Percentiles rank a stretch among this genome's conserved stretches.
These are phyloP conservation scores for Phytophthora sojae DNA, from an alignment of 352 stramenopile genomes.

Conservation along the genomic window DNA sequence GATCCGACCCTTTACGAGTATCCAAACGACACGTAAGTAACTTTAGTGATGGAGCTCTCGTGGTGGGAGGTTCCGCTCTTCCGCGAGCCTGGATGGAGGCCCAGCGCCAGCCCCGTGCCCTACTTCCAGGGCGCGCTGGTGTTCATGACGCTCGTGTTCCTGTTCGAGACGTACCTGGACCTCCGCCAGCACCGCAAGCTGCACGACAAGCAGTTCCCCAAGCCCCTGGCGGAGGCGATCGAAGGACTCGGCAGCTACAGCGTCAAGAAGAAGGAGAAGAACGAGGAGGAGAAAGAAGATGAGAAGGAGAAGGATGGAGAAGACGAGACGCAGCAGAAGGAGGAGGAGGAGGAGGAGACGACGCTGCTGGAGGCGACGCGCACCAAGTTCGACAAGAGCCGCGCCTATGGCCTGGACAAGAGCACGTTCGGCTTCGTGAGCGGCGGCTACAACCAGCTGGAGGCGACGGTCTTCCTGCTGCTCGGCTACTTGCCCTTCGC, in stretches of 20 bases:
- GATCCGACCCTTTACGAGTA: conserved; percentile 12
- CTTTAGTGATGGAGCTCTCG: conserved; percentile 16
- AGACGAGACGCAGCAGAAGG: conserved; percentile 3
- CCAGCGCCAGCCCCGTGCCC: conserved; percentile 45
- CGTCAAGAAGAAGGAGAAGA: conserved; percentile 26
- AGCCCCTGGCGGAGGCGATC: conserved; percentile 62
- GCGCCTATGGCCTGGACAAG: conserved; percentile 97
- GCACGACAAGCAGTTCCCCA: conserved; percentile 76
- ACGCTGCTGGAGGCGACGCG: conserved; percentile 88
- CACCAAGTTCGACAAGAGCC: conserved; percentile 93
- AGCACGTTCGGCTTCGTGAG: conserved; percentile 95
- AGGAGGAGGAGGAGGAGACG: conserved; percentile 13
- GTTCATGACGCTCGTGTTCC: conserved; percentile 92
- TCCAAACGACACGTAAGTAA: conserved; percentile 3
- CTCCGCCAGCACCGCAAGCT: conserved; percentile 92
- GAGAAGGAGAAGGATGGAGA: conserved; percentile 30
- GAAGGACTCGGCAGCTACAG: conserved; percentile 53
- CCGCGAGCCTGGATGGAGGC: conserved; percentile 63
- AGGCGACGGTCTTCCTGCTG: conserved; percentile 90
- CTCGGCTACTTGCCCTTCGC: conserved; percentile 94
- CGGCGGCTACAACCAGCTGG: conserved; percentile 84
- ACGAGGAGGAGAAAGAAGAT: conserved; percentile 13
- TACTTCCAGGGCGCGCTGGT: conserved; percentile 83
- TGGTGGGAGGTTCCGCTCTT: conserved; percentile 68
- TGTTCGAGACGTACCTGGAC: conserved; percentile 95